These are phyloP conservation scores for Arthrobotrys conoides DNA, from an alignment of 2,329 filamentous ascomycete species.

Conservation along the genomic window DNA sequence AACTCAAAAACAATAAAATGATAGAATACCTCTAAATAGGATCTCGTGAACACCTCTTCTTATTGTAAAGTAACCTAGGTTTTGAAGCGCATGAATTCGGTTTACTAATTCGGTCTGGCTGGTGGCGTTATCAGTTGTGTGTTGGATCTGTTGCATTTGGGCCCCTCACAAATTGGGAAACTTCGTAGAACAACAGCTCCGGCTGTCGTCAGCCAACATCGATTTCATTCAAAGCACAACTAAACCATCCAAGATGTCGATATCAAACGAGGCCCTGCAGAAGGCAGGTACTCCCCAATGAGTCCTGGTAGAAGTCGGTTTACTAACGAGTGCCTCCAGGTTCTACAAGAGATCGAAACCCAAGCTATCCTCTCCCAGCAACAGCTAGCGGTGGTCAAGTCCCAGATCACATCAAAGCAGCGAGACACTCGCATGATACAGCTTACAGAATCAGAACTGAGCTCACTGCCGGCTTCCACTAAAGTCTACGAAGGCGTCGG, in stretches of 20 bases:
- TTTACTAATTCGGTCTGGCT: too few species aligned
- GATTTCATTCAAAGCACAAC: conserved; percentile 18
- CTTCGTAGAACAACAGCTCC: conserved; percentile 12
- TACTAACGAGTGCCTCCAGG: conserved; percentile 51
- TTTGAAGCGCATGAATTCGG: too few species aligned
- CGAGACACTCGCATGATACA: conserved; percentile 90
- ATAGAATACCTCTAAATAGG: too few species aligned
- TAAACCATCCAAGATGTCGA: conserved; percentile 78
- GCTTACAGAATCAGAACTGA: conserved; percentile 86
- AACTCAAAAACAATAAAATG: too few species aligned
- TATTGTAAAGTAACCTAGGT: too few species aligned
- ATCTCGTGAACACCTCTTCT: too few species aligned
- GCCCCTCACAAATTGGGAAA: conserved; percentile 25
- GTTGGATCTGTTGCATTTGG: conserved; percentile 47
- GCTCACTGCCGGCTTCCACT: conserved; percentile 80
- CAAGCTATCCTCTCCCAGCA: conserved; percentile 91
- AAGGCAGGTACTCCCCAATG: conserved; percentile 75
- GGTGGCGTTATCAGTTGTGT: neutral
- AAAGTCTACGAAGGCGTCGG: conserved; percentile 94
- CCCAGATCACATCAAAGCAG: conserved; percentile 87
- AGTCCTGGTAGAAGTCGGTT: neutral
- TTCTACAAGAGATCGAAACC: conserved; percentile 88
- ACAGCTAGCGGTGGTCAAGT: conserved; percentile 87
- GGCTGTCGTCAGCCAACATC: conserved; percentile 26
- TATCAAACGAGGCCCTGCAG: conserved; percentile 92